These are phyloP conservation scores for Cercospora sp. DNA, from an alignment of 2,329 filamentous ascomycete species.

Conservation along the genomic window DNA sequence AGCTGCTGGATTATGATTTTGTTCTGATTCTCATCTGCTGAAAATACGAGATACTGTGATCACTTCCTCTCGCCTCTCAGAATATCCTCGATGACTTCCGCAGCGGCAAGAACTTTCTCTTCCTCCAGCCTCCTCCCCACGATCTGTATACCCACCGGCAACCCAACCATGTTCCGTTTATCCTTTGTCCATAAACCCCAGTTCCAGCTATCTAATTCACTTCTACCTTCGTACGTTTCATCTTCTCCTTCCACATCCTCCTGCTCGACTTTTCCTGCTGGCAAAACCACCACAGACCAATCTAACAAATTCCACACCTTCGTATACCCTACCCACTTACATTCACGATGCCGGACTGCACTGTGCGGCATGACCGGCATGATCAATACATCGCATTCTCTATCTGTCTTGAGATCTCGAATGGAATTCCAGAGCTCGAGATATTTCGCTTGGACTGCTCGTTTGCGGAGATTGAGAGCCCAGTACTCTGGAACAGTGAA, in stretches of 20 bases:
- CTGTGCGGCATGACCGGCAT: slow-evolving; percentile 62
- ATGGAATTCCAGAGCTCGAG: slow-evolving; percentile 59
- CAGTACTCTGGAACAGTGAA: slow-evolving; percentile 67
- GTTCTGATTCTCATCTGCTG: not conserved
- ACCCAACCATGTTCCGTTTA: slow-evolving; percentile 70
- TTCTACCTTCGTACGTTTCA: slow-evolving; percentile 48
- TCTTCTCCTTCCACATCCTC: slow-evolving; percentile 34
- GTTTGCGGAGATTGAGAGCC: slow-evolving; percentile 63
- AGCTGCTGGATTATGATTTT: not conserved
- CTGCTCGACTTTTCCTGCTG: slow-evolving; percentile 51
- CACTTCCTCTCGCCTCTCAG: not conserved
- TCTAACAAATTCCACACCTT: slow-evolving; percentile 46
- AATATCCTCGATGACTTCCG: slow-evolving; percentile 40
- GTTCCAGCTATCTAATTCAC: slow-evolving; percentile 55
- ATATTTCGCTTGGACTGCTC: slow-evolving; percentile 55
- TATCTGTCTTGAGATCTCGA: slow-evolving; percentile 43
- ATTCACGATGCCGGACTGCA: slow-evolving; percentile 49
- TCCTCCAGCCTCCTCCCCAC: slow-evolving; percentile 76
- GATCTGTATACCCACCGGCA: slow-evolving; percentile 80
- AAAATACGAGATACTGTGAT: not conserved
- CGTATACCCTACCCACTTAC: slow-evolving; percentile 37
- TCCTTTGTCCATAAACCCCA: slow-evolving; percentile 64
- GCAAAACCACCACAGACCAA: slow-evolving; percentile 59
- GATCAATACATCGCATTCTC: slow-evolving; percentile 56
- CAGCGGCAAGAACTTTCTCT: slow-evolving; percentile 77